phyloP scores from a whole-genome alignment of 2,329 filamentous ascomycete genomes.

The Pyrenophora teres region DNA sequence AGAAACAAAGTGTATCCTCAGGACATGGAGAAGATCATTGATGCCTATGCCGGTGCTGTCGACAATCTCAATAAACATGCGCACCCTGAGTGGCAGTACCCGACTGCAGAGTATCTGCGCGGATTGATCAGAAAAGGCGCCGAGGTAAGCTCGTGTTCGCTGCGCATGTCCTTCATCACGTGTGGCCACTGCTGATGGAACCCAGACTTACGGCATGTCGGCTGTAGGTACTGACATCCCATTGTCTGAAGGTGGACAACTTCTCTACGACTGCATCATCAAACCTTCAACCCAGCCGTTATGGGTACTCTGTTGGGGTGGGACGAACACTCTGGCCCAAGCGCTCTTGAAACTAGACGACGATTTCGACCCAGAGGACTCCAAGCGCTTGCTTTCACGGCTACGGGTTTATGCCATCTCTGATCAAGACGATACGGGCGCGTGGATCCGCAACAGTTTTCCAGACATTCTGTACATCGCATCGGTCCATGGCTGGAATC shows the following conservation, averaged over 20 bases:
- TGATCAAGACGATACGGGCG: constrained; percentile 63
- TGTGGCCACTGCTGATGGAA: not conserved
- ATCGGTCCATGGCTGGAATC: constrained; percentile 61
- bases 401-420: constrained; percentile 56
- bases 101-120: constrained; percentile 32
- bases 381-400: constrained; percentile 39
- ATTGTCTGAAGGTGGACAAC: constrained; percentile 51
- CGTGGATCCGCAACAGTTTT: constrained; percentile 60
- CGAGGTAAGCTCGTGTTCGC: constrained; percentile 28
- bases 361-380: constrained; percentile 39
- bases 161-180: not conserved
- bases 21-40: constrained; percentile 44
- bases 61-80: constrained; percentile 58
- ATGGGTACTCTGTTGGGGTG: constrained; percentile 61
- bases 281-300: constrained; percentile 51
- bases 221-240: constrained; percentile 38
- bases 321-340: constrained; percentile 58
- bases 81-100: constrained; percentile 43
- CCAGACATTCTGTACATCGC: constrained; percentile 62
- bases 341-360: constrained; percentile 51
- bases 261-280: constrained; percentile 52
- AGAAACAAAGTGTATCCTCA: constrained; percentile 41
- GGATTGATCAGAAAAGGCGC: constrained; percentile 36
- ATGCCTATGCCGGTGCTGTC: constrained; percentile 39
- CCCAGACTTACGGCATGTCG: constrained; percentile 47